Evolutionary conservation across 2,329 filamentous ascomycete species (phyloP), one percentile per base, ranked within the genome.

Genomic region (Colletotrichum cereale): DNA sequence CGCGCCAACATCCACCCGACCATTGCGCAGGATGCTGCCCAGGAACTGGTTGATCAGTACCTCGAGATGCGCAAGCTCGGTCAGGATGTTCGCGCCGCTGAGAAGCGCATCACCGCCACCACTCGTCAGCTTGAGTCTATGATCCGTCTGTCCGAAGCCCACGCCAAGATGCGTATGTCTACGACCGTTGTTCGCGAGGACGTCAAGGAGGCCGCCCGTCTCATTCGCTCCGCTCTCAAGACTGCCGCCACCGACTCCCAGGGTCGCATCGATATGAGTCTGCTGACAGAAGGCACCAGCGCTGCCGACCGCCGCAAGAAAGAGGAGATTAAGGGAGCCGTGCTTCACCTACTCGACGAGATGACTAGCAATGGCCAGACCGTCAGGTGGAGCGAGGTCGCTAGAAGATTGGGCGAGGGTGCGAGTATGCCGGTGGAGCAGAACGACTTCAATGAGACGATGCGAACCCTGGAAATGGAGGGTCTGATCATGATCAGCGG

Each of bases 91-190:
- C 94, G 96, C 60, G 89, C 95, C 2, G 90, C 93, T 3, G 97
- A 99, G 82, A 96, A 97, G 82, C 94, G 96, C 75, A 99, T 99
- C 84, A 99, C 96, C 0, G 96, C 96, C 50, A 99, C 96, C 3
- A 99, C 97, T 0, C 90, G 96, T 79, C 96, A 99, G 83, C 88
- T 99, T 7, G 97, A 99, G 84, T 96, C 93, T 56, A 99, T 99
- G 97, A 98, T 99, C 79, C 96, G 96, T 73, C 92, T 99, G 3
- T 86, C 95, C 1, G 96, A 99, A 85, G 96, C 95, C 0, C 97
- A 99, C 82, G 97, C 96, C 61, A 98, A 98, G 82, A 99, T 99
- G 97, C 93, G 96, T 5, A 89, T 99, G 6, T 90, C 92, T 0
- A 80, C 86, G 3, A 89, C 86, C 18, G 96, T 99, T 52, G 95